phyloP scores from a whole-genome alignment of 768 basidiomycete genomes.

The Pleurotus salmoneostramineus region DNA sequence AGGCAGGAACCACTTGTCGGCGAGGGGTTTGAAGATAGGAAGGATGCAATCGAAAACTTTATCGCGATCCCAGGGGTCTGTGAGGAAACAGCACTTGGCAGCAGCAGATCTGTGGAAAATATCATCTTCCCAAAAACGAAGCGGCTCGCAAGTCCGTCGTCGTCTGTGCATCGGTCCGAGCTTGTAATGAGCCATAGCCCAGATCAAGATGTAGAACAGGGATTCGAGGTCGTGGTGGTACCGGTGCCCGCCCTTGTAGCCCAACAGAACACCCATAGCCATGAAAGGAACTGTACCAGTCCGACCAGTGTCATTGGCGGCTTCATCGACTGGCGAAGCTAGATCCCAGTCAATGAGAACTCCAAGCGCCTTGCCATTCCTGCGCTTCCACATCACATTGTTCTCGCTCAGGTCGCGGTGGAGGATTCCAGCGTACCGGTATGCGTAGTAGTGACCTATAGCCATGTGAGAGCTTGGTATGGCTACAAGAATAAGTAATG shows the following conservation, averaged over 20 bases:
- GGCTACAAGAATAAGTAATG: no score
- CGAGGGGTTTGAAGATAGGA: no score
- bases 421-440: constrained; percentile 15
- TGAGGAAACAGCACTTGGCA: no score
- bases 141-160: no score
- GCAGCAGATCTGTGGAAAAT: no score
- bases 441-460: constrained; percentile 23
- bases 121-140: no score
- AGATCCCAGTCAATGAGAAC: neutral
- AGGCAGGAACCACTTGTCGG: no score
- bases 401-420: constrained; percentile 27
- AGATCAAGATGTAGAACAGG: neutral
- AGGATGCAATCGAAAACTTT: no score
- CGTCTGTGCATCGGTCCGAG: neutral
- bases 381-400: constrained; percentile 20
- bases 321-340: neutral
- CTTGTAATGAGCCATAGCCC: neutral
- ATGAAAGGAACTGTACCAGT: neutral
- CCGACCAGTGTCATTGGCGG: neutral
- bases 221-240: neutral
- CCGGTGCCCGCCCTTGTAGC: neutral
- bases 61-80: no score
- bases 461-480: no score
- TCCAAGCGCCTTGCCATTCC: neutral
- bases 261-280: neutral